phyloP scores from a whole-genome alignment of 2,329 filamentous ascomycete species.

The Trichoderma semiorbis region DNA sequence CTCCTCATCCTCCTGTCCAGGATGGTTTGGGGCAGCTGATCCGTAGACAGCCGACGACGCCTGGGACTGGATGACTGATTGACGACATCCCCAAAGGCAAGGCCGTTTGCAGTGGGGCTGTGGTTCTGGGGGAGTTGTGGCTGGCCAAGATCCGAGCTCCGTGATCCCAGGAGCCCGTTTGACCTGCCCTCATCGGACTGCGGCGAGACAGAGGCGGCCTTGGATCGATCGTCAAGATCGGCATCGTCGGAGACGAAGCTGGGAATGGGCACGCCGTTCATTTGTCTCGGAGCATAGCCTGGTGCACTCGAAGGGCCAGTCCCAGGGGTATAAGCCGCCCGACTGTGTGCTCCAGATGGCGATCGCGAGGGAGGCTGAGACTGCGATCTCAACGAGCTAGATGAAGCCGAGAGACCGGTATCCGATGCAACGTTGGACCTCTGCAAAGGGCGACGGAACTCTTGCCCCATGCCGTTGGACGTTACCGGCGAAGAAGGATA shows the following conservation, averaged over 20 bases:
- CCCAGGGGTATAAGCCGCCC: slow-evolving; percentile 26
- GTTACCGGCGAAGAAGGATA: slow-evolving; percentile 57
- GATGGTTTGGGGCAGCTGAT: slow-evolving; percentile 52
- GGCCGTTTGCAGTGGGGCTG: slow-evolving; percentile 31
- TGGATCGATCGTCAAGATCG: slow-evolving; percentile 45
- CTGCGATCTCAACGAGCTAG: slow-evolving; percentile 59
- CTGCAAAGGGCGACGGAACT: slow-evolving; percentile 57
- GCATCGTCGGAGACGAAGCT: slow-evolving; percentile 56
- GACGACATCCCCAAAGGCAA: slow-evolving; percentile 48
- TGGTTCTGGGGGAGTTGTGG: slow-evolving; percentile 25
- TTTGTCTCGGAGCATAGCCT: slow-evolving; percentile 36
- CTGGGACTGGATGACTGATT: slow-evolving; percentile 35
- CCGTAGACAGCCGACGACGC: slow-evolving; percentile 49
- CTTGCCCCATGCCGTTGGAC: slow-evolving; percentile 40
- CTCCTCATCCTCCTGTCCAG: slow-evolving; percentile 52
- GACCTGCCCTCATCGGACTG: slow-evolving; percentile 45
- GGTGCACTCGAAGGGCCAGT: slow-evolving; percentile 38
- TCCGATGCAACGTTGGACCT: slow-evolving; percentile 51
- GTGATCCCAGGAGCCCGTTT: slow-evolving; percentile 26
- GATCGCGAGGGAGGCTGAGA: slow-evolving; percentile 61
- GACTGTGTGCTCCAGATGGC: slow-evolving; percentile 29
- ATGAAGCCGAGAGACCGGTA: slow-evolving; percentile 43
- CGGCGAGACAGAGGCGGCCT: slow-evolving; percentile 42
- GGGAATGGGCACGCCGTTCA: slow-evolving; percentile 49
- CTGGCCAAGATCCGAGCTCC: slow-evolving; percentile 27